A percentile compares a stretch with the other conserved stretches of the same genome.
These are phyloP conservation scores for Flaveria brownii DNA, from an alignment of 129 eudicot genomes.

Conservation along the genomic window DNA sequence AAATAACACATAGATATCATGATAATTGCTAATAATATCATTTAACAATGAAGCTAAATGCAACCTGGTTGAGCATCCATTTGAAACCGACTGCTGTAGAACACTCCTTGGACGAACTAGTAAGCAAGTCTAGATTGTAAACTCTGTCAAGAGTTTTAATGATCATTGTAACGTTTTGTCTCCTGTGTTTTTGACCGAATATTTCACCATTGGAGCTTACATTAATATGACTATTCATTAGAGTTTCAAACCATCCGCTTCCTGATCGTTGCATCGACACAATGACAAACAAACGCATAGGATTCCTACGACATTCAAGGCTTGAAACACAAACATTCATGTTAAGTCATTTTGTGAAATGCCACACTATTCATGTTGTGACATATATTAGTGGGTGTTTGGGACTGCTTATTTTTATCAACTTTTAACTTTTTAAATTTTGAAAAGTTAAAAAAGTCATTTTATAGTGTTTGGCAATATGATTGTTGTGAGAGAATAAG, in stretches of 20 bases:
- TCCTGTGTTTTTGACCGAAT: conserved; percentile 62
- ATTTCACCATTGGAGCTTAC: conserved; percentile 94
- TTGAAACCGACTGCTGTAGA: conserved; percentile 94
- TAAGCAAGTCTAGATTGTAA: conserved; percentile 77
- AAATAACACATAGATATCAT: background rate
- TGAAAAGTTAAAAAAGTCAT: too few relatives aligned
- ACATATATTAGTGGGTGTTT: too few relatives aligned
- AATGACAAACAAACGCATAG: conserved; percentile 69
- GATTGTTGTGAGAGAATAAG: too few relatives aligned
- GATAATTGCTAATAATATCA: background rate
- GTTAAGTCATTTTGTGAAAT: background rate
- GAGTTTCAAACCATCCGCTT: conserved; percentile 95
- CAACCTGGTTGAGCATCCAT: conserved; percentile 99
- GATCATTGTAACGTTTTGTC: conserved; percentile 60
- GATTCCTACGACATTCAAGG: conserved; percentile 69
- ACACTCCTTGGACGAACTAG: conserved; percentile 90
- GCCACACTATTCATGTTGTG: background rate
- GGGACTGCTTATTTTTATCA: too few relatives aligned
- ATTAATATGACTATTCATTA: conserved; percentile 80
- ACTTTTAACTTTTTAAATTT: too few relatives aligned
- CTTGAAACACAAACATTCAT: conserved; percentile 29
- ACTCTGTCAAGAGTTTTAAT: conserved; percentile 70
- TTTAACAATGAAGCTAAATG: background rate
- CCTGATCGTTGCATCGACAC: conserved; percentile 94
- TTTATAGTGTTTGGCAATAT: too few relatives aligned